Base-by-base conservation (phyloP, 2,329 filamentous ascomycete genomes). In the Aspergillus nomiae region DNA sequence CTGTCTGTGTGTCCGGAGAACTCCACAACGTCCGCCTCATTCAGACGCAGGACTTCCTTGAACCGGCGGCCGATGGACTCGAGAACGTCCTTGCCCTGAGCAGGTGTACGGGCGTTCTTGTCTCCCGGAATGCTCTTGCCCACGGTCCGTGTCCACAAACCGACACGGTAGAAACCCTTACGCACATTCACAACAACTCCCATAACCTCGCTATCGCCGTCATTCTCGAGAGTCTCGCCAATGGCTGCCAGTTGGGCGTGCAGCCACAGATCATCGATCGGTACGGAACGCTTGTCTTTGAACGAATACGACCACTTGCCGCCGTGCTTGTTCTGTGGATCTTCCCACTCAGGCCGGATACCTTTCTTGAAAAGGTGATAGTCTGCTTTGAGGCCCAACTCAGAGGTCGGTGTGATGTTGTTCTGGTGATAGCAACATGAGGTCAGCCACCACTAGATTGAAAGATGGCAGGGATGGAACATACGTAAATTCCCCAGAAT, bases 321-420 rank as follows among this genome's bases (percentile, higher is more conserved):
- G 72, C 95, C 95, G 79, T 98, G 93, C 87, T 98, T 99, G 85
- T 99, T 99, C 84, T 98, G 93, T 30, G 88, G 86, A 78, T 99
- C 95, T 81, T 99, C 95, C 95, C 95, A 99, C 82, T 99, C 96
- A 41, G 95, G 95, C 68, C 95, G 92, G 67, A 99, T 92, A 69
- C 94, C 94, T 73, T 90, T 90, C 86, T 99, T 99, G 90, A 99
- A 99, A 51, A 99, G 91, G 77, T 99, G 96, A 83, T 99, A 99
- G 80, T 99, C 95, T 76, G 95, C 97, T 85, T 99, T 99, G 76
- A 96, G 89, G 51, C 94, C 92, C 50, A 99, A 90, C 74, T 98
- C 93, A 71, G 94, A 97, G 72, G 96, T 94, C 50, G 94, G 90
- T 57, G 94, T 92, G 78, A 99, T 97, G 81, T 99, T 99, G 87